A percentile compares a stretch with the other conserved stretches of the same genome.
Evolutionary conservation across 164 flowering plant genomes (phyloP).

Genomic region (Macadamia tetraphylla): DNA sequence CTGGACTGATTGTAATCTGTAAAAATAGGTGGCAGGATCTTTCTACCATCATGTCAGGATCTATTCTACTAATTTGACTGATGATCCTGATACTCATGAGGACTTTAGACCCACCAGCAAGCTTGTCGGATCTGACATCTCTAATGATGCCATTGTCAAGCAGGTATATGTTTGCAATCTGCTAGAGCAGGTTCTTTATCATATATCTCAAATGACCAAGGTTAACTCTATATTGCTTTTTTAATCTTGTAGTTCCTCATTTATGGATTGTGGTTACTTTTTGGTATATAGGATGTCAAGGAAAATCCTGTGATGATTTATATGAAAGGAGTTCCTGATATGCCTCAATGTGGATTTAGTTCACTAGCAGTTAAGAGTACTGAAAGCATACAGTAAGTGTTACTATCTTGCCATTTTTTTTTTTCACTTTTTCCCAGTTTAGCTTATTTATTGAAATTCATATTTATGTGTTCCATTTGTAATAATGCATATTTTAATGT

Average conservation of each 20-base stretch:
- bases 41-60: slow-evolving; percentile 30
- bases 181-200: background rate
- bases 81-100: slow-evolving; percentile 81
- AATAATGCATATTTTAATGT: too few relatives aligned
- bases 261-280: slow-evolving; percentile 5
- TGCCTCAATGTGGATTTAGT: slow-evolving; percentile 90
- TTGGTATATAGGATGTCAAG: slow-evolving; percentile 68
- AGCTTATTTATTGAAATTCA: too few relatives aligned
- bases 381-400: slow-evolving; percentile 69
- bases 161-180: slow-evolving; percentile 36
- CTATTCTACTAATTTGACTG: slow-evolving; percentile 44
- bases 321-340: slow-evolving; percentile 90
- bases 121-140: slow-evolving; percentile 34
- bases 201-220: background rate
- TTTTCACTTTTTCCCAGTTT: too few relatives aligned
- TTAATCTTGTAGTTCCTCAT: background rate
- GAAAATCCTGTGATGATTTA: slow-evolving; percentile 86
- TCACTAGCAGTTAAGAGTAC: slow-evolving; percentile 77
- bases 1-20: background rate
- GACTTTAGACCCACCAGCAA: slow-evolving; percentile 79
- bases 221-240: background rate
- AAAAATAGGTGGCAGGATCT: slow-evolving; percentile 22
- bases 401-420: background rate
- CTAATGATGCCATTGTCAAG: slow-evolving; percentile 63
- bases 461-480: too few relatives aligned